Evolutionary conservation across 75 land plant genomes (phyloP), one percentile per base, ranked within the genome.

Genomic region (Picea sitchensis): DNA sequence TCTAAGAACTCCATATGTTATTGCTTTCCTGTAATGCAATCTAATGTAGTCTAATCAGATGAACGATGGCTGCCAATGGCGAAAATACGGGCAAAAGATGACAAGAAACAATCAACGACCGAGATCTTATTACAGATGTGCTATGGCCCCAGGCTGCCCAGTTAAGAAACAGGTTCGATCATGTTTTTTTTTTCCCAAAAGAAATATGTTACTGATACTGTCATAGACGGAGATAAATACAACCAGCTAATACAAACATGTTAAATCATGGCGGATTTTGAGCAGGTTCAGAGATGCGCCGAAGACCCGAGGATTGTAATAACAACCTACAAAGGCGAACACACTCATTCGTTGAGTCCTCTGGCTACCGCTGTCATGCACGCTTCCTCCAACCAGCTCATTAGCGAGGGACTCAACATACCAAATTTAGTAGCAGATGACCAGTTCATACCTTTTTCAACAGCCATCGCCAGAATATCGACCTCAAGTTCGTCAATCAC

Each of bases 81-180:
- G 86, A 44, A 87, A 87, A 76, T 87, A 87, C 59, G 88, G 85
- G 18, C 85, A 87, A 63, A 87, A 87, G 61, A 81, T 83, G 34
- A 87, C 88, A 1, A 87, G 77, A 65, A 85, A 87, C 61, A 87
- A 87, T 44, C 80, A 76, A 5, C 82, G 78, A 12, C 89, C 86
- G 31, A 79, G 89, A 77, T 83, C 86, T 64, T 87, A 87, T 59
- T 87, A 71, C 78, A 87, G 76, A 59, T 83, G 85, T 68, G 80
- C 83, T 0, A 68, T 38, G 17, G 81, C 84, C 59, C 80, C 89
- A 1, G 5, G 58, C 30, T 87, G 86, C 79, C 89, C 84, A 1
- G 89, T 87, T 20, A 84, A 84, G 38, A 87, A 84, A 79, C 82
- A 87, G 89, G 86, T 84, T 14, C 73, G 56, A 51, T 12, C 56